Base-by-base conservation (phyloP, 805 yeast genomes). In the Yarrowia sp. region DNA sequence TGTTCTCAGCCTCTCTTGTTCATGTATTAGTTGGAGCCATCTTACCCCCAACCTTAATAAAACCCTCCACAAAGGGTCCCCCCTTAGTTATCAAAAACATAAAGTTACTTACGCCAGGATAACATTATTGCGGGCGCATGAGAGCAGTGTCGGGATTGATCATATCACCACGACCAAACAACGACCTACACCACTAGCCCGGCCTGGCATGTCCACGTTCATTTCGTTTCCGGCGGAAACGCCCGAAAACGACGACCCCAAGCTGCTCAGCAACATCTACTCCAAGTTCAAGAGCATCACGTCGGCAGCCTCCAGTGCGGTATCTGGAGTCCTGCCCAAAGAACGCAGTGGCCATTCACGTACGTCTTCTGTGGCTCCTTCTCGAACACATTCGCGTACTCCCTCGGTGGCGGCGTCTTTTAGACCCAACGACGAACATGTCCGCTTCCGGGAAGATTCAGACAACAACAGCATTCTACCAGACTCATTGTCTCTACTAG, bases 291-390 rank as follows among this genome's bases (percentile, higher is more conserved):
- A 66, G 36, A 68, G 69, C 33, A 48, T 67, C 42, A 68, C 68
- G 18, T 51, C 65, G 11, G 72, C 71, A 8, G 73, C 73, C 10
- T 64, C 68, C 10, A 53, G 67, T 4, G 71, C 67, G n/a, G 68
- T 71, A 64, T 64, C 68, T 15, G 65, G 65, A 31, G 72, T 70
- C 1, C 18, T 57, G 14, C 66, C 48, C 28, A 55, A 55, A 14
- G 61, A 55, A n/a, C 47, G 61, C 15, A 55, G 44, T 38, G 60
- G 61, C 61, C 47, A 39, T 15, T 55, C 61, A 6, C 35, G 61
- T 13, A 41, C 6, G 28, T 55, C 61, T 8, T 55, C 61, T 2
- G 28, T 5, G 14, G 61, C 47, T 2, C 13, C 47, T 2, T 55
- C 61, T 8, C 10, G 47, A 28, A 15, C 38, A 11, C 61, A 55